These are phyloP conservation scores for Musa balbisiana DNA, from an alignment of 202 grass and related monocot genomes.

Conservation along the genomic window DNA sequence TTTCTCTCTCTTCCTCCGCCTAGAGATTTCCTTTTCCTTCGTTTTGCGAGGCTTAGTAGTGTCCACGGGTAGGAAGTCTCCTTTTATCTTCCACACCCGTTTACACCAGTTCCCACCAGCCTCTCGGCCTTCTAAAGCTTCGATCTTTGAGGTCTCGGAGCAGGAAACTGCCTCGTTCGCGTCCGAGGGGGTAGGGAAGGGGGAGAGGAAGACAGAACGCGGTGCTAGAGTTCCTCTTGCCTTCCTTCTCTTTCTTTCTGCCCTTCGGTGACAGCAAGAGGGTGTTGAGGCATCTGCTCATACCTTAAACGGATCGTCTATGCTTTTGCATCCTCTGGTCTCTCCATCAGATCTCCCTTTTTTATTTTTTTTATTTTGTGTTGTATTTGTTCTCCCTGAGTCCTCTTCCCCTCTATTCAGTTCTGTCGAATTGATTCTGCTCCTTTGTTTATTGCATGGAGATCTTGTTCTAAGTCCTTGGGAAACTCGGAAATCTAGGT, in stretches of 20 bases:
- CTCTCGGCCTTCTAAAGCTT: background rate
- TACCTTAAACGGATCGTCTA: background rate
- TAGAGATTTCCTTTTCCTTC: too few species aligned
- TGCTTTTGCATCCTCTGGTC: background rate
- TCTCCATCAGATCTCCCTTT: background rate
- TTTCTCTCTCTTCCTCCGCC: background rate
- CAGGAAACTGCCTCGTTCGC: too few species aligned
- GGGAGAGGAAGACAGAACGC: too few species aligned
- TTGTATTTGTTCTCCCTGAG: background rate
- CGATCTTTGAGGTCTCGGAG: background rate
- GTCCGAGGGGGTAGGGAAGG: too few species aligned
- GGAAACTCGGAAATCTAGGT: background rate
- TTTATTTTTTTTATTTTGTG: background rate
- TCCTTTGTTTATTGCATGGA: background rate
- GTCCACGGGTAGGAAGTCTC: background rate
- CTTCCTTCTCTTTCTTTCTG: too few species aligned
- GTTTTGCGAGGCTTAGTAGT: background rate
- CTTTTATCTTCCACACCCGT: background rate
- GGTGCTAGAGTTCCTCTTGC: too few species aligned
- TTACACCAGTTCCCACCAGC: background rate
- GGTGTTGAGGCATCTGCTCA: conserved; percentile 1
- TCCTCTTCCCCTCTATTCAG: too few species aligned
- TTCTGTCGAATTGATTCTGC: background rate
- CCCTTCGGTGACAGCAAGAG: background rate
- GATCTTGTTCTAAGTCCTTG: background rate